Percentiles rank a stretch among this genome's conserved stretches.
phyloP scores from a whole-genome alignment of 139 green algal species.

The Coelastrella sp. region DNA sequence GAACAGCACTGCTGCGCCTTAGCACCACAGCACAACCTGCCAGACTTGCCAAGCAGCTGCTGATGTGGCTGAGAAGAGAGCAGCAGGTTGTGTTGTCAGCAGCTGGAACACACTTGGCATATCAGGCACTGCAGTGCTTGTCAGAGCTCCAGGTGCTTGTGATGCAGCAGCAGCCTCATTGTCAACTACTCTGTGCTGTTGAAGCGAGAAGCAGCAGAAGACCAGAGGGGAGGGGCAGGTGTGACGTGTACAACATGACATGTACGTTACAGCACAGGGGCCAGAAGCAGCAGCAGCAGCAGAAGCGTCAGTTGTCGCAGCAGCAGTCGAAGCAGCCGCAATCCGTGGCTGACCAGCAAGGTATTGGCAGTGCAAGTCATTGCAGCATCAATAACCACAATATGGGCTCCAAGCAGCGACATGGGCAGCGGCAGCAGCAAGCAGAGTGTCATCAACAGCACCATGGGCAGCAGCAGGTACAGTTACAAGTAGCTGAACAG shows the following conservation, averaged over 20 bases:
- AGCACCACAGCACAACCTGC: not conserved
- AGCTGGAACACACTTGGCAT: not conserved
- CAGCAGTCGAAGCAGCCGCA: not conserved
- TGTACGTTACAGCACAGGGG: not conserved
- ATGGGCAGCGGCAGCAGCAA: not conserved
- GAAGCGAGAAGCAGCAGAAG: not conserved
- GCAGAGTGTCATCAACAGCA: not conserved
- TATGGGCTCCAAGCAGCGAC: not conserved
- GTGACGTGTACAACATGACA: not conserved
- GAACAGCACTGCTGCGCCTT: not conserved
- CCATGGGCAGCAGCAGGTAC: not conserved
- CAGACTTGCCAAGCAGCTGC: not conserved
- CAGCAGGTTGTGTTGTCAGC: constrained; percentile 7
- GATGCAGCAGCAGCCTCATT: constrained; percentile 24
- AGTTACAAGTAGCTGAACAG: too few species aligned
- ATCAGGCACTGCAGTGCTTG: not conserved
- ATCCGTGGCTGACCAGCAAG: too few species aligned
- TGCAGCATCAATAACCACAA: not conserved
- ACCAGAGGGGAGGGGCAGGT: not conserved
- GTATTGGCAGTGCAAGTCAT: too few species aligned
- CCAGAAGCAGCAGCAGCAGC: not conserved
- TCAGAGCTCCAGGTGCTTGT: not conserved
- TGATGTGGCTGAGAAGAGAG: constrained; percentile 1
- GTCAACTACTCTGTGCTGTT: not conserved
- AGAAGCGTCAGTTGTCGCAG: not conserved